phyloP scores from a whole-genome alignment of 2,329 filamentous ascomycete species.

The Hymenoscyphus albidus region DNA sequence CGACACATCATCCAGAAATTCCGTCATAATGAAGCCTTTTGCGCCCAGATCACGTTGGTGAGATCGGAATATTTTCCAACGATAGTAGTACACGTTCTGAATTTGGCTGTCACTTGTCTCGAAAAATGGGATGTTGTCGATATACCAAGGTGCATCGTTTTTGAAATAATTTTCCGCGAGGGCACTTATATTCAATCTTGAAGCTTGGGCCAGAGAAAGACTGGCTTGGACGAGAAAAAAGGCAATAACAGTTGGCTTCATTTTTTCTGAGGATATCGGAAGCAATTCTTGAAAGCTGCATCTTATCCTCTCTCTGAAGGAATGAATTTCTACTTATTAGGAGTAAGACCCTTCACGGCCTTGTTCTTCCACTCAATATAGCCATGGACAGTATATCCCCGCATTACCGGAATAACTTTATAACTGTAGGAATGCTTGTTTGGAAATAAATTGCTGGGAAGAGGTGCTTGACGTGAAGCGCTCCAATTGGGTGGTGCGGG shows the following conservation, averaged over 20 bases:
- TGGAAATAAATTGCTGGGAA: neutral
- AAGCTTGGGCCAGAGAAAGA: neutral
- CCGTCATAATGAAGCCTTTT: neutral
- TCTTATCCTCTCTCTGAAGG: neutral
- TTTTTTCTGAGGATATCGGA: neutral
- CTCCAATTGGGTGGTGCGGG: neutral
- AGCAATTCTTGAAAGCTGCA: neutral
- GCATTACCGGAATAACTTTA: neutral
- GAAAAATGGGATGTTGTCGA: neutral
- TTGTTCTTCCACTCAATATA: neutral
- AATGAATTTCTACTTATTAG: neutral
- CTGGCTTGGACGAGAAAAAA: neutral
- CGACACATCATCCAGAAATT: neutral
- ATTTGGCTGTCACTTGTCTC: neutral
- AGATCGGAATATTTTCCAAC: neutral
- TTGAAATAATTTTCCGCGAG: neutral
- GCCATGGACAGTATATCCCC: neutral
- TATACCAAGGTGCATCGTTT: slow-evolving; percentile 1
- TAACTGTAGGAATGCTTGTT: neutral
- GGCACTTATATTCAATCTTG: neutral
- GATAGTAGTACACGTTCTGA: neutral
- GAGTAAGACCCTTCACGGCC: neutral
- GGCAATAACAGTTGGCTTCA: neutral
- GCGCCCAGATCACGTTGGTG: neutral
- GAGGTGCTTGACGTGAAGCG: neutral